Evolutionary conservation across 352 stramenopile species (phyloP).

Genomic region (Stramenopiles sp.): DNA sequence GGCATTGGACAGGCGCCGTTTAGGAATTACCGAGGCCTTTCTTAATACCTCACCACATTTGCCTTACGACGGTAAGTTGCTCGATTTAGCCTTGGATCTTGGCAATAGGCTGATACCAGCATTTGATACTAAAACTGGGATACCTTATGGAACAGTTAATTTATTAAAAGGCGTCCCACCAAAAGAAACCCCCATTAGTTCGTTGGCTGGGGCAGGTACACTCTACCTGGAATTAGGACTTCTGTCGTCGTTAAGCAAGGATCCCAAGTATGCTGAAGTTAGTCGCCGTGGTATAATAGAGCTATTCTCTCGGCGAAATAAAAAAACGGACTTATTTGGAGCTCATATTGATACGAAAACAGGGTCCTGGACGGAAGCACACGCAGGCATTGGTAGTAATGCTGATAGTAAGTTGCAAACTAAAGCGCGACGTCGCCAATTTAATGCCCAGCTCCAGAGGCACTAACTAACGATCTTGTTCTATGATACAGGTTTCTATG

Average conservation of each 20-base stretch:
- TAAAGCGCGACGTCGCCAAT: no score
- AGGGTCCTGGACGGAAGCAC: slow-evolving; percentile 37
- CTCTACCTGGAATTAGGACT: slow-evolving; percentile 55
- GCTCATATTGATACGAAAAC: slow-evolving; percentile 62
- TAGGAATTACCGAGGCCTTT: no score
- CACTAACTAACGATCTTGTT: no score
- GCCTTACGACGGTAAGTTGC: slow-evolving; percentile 53
- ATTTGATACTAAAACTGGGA: slow-evolving; percentile 60
- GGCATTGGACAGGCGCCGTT: slow-evolving; percentile 40
- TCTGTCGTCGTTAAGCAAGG: slow-evolving; percentile 47
- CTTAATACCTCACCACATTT: no score
- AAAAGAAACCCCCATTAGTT: slow-evolving; percentile 28
- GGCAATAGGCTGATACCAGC: slow-evolving; percentile 60
- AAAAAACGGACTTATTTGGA: slow-evolving; percentile 79
- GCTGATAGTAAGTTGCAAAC: no score
- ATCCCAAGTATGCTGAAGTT: no score
- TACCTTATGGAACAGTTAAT: slow-evolving; percentile 70
- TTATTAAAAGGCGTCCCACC: slow-evolving; percentile 39
- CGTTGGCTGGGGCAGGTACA: slow-evolving; percentile 51
- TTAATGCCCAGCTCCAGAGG: no score
- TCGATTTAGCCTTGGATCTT: slow-evolving; percentile 73
- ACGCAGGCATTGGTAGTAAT: slow-evolving; percentile 64
- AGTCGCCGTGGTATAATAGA: no score
- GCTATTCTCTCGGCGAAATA: no score
- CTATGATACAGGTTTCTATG: no score